phyloP scores from a whole-genome alignment of 192 early-diverging fungal species.

The Backusella psychrophila region DNA sequence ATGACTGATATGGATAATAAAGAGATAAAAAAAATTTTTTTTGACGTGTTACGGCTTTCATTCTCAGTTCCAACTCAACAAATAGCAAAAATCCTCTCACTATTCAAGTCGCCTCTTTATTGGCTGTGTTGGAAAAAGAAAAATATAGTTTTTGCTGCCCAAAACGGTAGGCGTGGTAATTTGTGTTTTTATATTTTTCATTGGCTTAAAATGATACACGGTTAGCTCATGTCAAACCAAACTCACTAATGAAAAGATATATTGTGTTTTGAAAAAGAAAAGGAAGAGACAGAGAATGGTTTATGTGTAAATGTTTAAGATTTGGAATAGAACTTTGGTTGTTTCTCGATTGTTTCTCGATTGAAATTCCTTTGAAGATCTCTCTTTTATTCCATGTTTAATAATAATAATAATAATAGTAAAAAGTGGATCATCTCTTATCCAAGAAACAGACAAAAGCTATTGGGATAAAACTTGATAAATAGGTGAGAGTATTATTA shows the following conservation, averaged over 20 bases:
- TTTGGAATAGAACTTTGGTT: neutral
- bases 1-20: neutral
- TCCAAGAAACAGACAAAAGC: neutral
- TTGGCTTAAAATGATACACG: neutral
- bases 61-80: neutral
- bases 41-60: neutral
- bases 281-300: neutral
- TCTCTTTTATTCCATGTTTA: neutral
- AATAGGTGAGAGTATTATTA: neutral
- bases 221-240: neutral
- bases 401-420: neutral
- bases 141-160: neutral
- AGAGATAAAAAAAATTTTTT: neutral
- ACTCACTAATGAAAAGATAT: neutral
- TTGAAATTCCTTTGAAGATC: neutral
- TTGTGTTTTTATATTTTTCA: neutral
- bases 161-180: neutral
- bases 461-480: neutral
- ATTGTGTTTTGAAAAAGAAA: neutral
- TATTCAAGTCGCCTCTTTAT: neutral
- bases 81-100: neutral
- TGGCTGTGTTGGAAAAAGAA: neutral
- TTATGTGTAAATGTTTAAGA: too few relatives aligned
- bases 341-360: neutral
- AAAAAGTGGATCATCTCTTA: neutral